Conservation (phyloP, 2,329 filamentous ascomycete species). For the Monilinia vaccinii-corymbosi region DNA sequence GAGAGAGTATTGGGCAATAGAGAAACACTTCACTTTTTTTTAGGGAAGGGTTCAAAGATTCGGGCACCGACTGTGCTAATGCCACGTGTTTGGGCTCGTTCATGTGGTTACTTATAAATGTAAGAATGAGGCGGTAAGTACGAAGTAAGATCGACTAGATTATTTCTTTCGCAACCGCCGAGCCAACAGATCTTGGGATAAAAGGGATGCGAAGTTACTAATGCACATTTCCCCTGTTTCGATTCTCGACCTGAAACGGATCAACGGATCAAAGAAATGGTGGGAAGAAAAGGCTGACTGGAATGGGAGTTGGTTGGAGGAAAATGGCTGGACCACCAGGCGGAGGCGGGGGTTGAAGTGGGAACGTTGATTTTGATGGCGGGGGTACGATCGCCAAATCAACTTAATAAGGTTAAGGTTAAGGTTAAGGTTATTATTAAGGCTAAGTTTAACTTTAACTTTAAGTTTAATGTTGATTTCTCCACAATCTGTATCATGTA, state of each 20-base stretch:
- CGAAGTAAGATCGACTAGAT: slow-evolving; percentile 4
- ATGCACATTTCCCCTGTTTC: neutral
- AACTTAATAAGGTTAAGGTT: neutral
- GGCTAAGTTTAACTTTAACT: too few species aligned
- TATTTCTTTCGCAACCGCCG: slow-evolving; percentile 7
- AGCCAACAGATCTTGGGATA: neutral
- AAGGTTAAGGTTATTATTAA: too few species aligned
- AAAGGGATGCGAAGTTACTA: neutral
- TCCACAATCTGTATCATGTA: neutral
- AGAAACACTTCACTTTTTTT: slow-evolving; percentile 9
- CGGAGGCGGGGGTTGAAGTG: neutral
- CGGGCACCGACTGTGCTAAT: slow-evolving; percentile 1
- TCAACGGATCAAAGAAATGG: neutral
- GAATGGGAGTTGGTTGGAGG: neutral
- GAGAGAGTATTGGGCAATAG: slow-evolving; percentile 8
- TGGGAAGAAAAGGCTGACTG: neutral
- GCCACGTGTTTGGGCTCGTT: slow-evolving; percentile 10
- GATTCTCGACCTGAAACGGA: slow-evolving; percentile 1
- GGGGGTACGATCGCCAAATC: neutral
- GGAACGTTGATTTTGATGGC: neutral
- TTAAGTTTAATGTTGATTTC: too few species aligned
- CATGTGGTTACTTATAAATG: too few species aligned
- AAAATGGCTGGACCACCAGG: neutral
- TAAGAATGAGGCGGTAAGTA: slow-evolving; percentile 9
- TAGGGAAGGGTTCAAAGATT: neutral